Evolutionary conservation across 2,329 filamentous ascomycete genomes (phyloP), one percentile per base, ranked within the genome.

Genomic region (Exophiala dermatitidis): DNA sequence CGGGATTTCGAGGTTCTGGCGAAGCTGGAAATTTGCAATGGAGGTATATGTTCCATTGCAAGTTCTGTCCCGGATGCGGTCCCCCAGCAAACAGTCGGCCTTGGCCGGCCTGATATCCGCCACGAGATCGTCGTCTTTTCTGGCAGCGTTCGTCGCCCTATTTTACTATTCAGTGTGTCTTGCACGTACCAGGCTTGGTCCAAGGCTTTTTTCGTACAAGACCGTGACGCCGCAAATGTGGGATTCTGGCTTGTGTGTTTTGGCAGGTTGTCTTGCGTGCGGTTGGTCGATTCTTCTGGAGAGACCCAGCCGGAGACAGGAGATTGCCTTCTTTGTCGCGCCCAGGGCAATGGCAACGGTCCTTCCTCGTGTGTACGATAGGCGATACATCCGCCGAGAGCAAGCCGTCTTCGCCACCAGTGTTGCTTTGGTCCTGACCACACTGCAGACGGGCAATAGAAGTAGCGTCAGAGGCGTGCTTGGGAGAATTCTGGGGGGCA

Each of bases 151-250:
- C 68, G 85, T 94, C 60, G 75, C 81, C 1, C 72, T 90, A 7
- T 93, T 91, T 67, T 94, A 90, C 72, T 94, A 94, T 66, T 83
- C 85, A 30, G 85, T 94, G 2, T 95, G 89, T 66, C 79, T 94
- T 0, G 76, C 82, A 4, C 80, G 89, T 42, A 90, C 84, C 1
- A 78, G 86, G 31, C 56, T 93, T 4, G 88, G 88, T 0, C 89
- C 89, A 0, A 78, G 67, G 33, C 26, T 91, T 8, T 71, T 90
- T 28, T 78, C 81, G n/a, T 72, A 66, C 12, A 76, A 80, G 55
- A 60, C 52, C 9, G 46, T 63, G n/a, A 76, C 74, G 31, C 76
- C 77, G 4, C 69, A 75, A 65, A 78, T 77, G 74, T 80, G 77
- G 76, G 78, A 81, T 63, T 72, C 72, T 33, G 74, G 74, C 9